Conservation (phyloP, 2,329 filamentous ascomycete genomes). For the Pseudogymnoascus sp. region DNA sequence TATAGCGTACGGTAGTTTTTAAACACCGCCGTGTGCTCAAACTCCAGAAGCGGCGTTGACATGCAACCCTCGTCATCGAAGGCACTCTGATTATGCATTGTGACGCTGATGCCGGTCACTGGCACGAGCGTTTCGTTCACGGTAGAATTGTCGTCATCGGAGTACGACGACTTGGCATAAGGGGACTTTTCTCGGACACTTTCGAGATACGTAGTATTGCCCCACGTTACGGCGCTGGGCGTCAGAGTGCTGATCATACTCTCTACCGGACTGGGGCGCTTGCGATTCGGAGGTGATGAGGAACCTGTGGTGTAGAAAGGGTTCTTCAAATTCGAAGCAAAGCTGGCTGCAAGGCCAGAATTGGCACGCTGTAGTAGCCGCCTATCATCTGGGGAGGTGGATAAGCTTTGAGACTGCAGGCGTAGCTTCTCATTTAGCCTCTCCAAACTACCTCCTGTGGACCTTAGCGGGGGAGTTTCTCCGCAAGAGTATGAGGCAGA, state of each 20-base stretch:
- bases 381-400: conserved; percentile 51
- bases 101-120: conserved; percentile 32
- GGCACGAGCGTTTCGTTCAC: conserved; percentile 7
- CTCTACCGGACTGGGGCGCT: conserved; percentile 55
- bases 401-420: conserved; percentile 42
- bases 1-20: conserved; percentile 57
- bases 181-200: conserved; percentile 27
- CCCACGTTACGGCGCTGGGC: conserved; percentile 33
- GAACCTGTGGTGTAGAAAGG: conserved; percentile 27
- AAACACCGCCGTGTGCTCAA: conserved; percentile 39
- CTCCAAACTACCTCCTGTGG: conserved; percentile 40
- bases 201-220: conserved; percentile 30
- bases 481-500: conserved; percentile 54
- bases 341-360: conserved; percentile 46
- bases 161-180: conserved; percentile 20
- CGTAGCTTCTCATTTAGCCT: conserved; percentile 36
- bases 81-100: conserved; percentile 52
- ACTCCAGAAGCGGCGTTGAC: conserved; percentile 48
- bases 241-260: conserved; percentile 48
- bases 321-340: conserved; percentile 46
- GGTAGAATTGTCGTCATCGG: conserved; percentile 23
- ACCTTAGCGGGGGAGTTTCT: conserved; percentile 47
- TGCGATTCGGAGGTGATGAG: conserved; percentile 40
- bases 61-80: conserved; percentile 65
- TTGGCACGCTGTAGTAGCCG: conserved; percentile 44